These are phyloP conservation scores for Mortierella sp. DNA, from an alignment of 371 early-diverging fungal species.

Conservation along the genomic window DNA sequence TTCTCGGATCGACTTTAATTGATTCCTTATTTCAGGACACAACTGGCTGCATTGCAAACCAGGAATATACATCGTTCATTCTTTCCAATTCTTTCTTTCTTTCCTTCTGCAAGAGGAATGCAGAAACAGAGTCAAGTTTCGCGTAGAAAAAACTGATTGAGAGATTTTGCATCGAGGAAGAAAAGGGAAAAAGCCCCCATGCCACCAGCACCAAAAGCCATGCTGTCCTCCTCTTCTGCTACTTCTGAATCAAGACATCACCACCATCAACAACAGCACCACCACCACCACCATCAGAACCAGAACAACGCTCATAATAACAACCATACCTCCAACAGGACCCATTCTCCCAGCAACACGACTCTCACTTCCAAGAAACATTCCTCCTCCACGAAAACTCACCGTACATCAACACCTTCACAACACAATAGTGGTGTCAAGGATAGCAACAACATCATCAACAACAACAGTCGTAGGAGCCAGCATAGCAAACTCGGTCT, in stretches of 20 bases:
- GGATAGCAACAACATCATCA: constrained; percentile 2
- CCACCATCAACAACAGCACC: constrained; percentile 13
- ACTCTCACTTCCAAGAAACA: constrained; percentile 16
- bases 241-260: constrained; percentile 28
- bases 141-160: not conserved
- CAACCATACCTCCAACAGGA: not conserved
- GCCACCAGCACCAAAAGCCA: constrained; percentile 37
- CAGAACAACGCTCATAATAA: constrained; percentile 1
- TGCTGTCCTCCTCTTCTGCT: constrained; percentile 28
- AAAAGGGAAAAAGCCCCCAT: constrained; percentile 13
- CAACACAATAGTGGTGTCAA: not conserved
- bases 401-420: not conserved
- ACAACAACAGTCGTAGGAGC: not conserved
- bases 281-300: not conserved
- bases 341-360: constrained; percentile 1
- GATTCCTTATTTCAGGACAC: too few relatives aligned
- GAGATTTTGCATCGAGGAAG: too few relatives aligned
- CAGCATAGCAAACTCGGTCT: too few relatives aligned
- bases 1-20: too few relatives aligned
- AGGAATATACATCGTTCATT: too few relatives aligned
- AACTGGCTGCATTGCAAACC: too few relatives aligned
- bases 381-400: constrained; percentile 22
- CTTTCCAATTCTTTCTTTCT: not conserved
- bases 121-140: too few relatives aligned
- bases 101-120: not conserved